A percentile compares a stretch with the other conserved stretches of the same genome.
These are phyloP conservation scores for Dendrostoma leiphaemia DNA, from an alignment of 2,329 filamentous ascomycete genomes.

Conservation along the genomic window DNA sequence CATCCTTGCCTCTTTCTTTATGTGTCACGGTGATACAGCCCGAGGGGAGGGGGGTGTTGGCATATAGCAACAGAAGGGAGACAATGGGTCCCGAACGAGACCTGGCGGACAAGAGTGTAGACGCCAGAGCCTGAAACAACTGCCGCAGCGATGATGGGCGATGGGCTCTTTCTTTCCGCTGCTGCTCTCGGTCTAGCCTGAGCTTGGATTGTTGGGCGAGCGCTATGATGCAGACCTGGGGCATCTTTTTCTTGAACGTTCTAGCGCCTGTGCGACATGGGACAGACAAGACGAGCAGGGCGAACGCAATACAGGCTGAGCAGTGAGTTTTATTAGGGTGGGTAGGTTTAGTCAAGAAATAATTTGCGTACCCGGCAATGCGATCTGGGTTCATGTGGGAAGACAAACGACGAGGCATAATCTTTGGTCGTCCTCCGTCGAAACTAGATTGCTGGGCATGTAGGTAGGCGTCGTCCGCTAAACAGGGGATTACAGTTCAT, in stretches of 20 bases:
- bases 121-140: slow-evolving; percentile 13
- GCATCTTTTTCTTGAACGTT: background rate
- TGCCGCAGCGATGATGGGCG: slow-evolving; percentile 6
- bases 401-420: no score
- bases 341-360: no score
- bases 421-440: no score
- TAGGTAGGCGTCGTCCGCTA: background rate
- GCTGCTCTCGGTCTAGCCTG: background rate
- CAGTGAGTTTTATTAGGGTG: background rate
- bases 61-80: background rate
- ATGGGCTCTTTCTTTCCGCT: background rate
- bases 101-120: background rate
- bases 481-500: background rate
- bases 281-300: background rate
- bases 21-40: slow-evolving; percentile 3
- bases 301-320: background rate
- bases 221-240: background rate
- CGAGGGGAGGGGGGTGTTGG: background rate
- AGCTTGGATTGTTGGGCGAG: no score
- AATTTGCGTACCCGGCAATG: slow-evolving; percentile 1
- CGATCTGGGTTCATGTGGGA: background rate
- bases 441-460: background rate
- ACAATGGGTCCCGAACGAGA: background rate
- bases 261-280: background rate
- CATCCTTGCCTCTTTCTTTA: background rate